A percentile compares a stretch with the other conserved stretches of the same genome.
Conservation (phyloP, 1,139 yeast genomes). For the Yueomyces sp. region DNA sequence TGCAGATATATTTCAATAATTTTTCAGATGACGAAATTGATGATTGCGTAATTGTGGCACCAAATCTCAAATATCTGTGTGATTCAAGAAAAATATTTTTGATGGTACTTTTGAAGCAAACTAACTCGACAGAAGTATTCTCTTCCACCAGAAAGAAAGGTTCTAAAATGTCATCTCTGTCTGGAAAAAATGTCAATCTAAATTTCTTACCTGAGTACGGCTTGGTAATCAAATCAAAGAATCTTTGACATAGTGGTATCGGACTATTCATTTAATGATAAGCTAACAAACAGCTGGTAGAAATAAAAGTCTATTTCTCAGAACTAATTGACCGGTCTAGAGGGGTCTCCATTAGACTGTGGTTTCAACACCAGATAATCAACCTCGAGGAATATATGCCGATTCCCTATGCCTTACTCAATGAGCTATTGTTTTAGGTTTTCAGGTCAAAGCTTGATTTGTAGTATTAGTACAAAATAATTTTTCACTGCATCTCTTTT, state of each 20-base stretch:
- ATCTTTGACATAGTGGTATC: conserved; percentile 6
- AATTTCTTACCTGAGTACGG: conserved; percentile 3
- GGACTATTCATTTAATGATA: too few relatives aligned
- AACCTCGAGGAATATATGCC: too few relatives aligned
- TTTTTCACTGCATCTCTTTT: too few relatives aligned
- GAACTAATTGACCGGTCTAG: too few relatives aligned
- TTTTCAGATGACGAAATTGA: neutral
- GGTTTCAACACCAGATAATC: too few relatives aligned
- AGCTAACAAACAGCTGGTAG: too few relatives aligned
- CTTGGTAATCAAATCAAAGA: conserved; percentile 5
- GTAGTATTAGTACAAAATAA: too few relatives aligned
- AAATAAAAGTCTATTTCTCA: too few relatives aligned
- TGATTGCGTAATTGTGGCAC: conserved; percentile 2
- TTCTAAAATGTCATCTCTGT: conserved; percentile 10
- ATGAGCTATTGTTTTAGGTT: too few relatives aligned
- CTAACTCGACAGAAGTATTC: conserved; percentile 15
- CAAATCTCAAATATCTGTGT: conserved; percentile 10
- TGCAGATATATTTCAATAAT: neutral
- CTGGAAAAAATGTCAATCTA: conserved; percentile 14
- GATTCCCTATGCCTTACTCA: too few relatives aligned
- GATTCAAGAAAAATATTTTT: conserved; percentile 21
- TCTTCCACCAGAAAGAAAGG: conserved; percentile 10
- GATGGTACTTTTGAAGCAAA: conserved; percentile 21
- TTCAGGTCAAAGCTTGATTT: too few relatives aligned
- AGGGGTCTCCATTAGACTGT: too few relatives aligned